Base-by-base conservation (phyloP, 805 yeast species). In the Suhomyces emberorum region DNA sequence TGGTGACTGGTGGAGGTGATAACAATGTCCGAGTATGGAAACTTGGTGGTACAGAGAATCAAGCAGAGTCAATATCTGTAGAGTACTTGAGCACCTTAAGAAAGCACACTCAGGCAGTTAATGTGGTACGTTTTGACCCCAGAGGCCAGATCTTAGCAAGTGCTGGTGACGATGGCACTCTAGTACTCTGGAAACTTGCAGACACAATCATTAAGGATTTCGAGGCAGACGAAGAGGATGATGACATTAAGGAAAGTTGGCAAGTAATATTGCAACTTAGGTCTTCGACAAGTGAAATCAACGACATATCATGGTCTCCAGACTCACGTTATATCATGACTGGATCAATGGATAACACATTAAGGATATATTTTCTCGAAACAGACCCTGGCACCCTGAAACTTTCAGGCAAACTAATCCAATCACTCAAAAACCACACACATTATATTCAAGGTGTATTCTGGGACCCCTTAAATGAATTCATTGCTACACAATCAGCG, bases 381-480 rank as follows among this genome's bases (percentile, higher is more conserved):
- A 7, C 9, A 3, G 25, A 17, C 14, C 24, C 26, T 12, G 11
- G n/a, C 4, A 11, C 24, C 8, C 24, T 15, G 12, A 38, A 30
- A 24, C 7, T 37, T 25, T 18, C 32, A 2, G 45, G 39, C 8
- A 28, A 24, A 18, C 19, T 39, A 11, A 30, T 36, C 56, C 1
- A 70, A 70, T 2, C 78, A 46, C 67, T 81, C 41, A 76, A 77
- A 4, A 87, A 84, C 39, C 98, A 93, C 59, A 67, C 69, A 31
- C 96, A 89, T 57, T 91, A 87, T 49, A 95, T 93, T 3, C 99
- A 93, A 60, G 99, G 99, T 3, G 91, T 93, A 4, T 70, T 83
- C 0, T 93, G 98, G 98, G 98, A 93, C 56, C 98, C 98, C 6
- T 55, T 67, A 36, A 79, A 83, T 44, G 77, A 83, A 55, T 87